Base-by-base conservation (phyloP, 2,329 filamentous ascomycete species). In the Talaromyces sp. region DNA sequence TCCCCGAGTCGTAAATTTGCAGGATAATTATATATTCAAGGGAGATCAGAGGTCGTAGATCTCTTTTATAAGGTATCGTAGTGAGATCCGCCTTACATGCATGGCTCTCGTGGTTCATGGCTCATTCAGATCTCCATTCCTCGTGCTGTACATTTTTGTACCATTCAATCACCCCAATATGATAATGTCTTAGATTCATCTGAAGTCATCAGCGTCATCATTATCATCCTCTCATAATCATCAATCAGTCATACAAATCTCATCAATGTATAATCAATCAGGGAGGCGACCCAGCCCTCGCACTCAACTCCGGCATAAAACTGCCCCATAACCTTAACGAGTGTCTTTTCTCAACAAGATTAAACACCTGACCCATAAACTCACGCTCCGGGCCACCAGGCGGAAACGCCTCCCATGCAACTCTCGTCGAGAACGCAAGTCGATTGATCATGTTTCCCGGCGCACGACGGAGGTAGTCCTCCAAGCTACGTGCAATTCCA, bases 361-460 rank as follows among this genome's bases (percentile, higher is more conserved):
- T 70, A 58, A 77, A 60, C 14, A 78, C 74, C 8, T 75, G 71
- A 10, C 68, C 64, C 68, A 77, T 72, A 19, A 75, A 77, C 2
- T 59, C 65, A 24, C 73, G 73, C 59, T 77, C 76, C 2, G 74
- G 72, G 1, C 74, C 73, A 5, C 65, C 68, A 3, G 72, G 71
- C 1, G 75, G 75, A 43, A 78, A 74, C 0, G 69, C 75, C 58
- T 78, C 76, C 75, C 75, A 78, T 7, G 76, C 76, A 1, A 77
- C 75, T 2, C 76, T 73, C 6, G 75, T 74, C 1, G 75, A 69
- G 39, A 78, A 77, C 1, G 75, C 75, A 11, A 78, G 72, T 2
- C 76, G 75, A 59, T 77, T 78, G 57, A 78, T 77, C 76, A 78
- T 77, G 61, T 77, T 77, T 1, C 76, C 75, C 0, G 75, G 75